Evolutionary conservation across 345 rosid species (phyloP), one percentile per base, ranked within the genome.

Genomic region (Eucalyptus pumila): DNA sequence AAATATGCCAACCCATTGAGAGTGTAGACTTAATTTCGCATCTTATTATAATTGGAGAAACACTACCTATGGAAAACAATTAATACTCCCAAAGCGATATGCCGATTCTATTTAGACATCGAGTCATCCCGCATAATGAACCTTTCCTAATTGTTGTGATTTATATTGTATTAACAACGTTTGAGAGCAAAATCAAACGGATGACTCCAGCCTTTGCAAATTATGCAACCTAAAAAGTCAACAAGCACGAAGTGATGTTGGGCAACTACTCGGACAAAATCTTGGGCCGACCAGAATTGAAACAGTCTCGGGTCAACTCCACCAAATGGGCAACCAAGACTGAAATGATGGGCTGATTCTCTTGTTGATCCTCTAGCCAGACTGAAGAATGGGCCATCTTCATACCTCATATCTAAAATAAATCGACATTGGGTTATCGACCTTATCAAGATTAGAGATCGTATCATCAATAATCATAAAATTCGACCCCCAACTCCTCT

Each of bases 121-220:
- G 0, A 17, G 24, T 52, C 23, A 52, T 52, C 24, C 56, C 10
- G 1, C 2, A 0, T 3, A 0, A 1, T 17, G 56, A 52, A 17
- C 24, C 56, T 52, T 52, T 17, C 56, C 56, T 52, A 52, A 52
- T 52, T 52, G 2, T 52, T 52, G 10, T 7, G 56, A 52, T 52
- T 52, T 7, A 19, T 52, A 7, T 0, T 52, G 4, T 52, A 62
- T 62, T 62, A 27, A 30, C 32, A 62, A 27, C 9, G 3, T 27
- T 62, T 9, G 1, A 27, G 5, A 62, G 16, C 34, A 62, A 62
- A 30, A 30, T 27, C 69, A 62, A 13, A 62, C 0, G 9, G 69
- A 13, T 30, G 69, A 1, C 56, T 52, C 56, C 24, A 17, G 3
- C 24, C 56, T 17, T 52, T 17, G 24, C 24, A 52, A 52, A 7